These are phyloP conservation scores for Botrytis fabae DNA, from an alignment of 2,329 filamentous ascomycete genomes.

Conservation along the genomic window DNA sequence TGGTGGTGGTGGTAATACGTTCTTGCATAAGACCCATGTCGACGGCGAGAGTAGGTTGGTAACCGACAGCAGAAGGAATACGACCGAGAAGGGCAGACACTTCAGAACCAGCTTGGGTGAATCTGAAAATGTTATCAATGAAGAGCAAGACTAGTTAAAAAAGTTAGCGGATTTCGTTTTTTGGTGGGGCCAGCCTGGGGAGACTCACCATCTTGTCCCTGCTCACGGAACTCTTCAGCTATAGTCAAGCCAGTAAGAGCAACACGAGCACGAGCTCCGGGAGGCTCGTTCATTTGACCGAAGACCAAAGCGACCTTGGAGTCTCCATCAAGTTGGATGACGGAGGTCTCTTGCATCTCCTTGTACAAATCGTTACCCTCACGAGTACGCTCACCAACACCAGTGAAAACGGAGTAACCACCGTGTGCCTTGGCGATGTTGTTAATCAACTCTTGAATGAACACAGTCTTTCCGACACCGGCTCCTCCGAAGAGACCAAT, in stretches of 20 bases:
- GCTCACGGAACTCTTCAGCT: conserved; percentile 78
- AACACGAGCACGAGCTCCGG: conserved; percentile 99
- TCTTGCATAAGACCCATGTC: conserved; percentile 99
- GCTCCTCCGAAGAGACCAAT: conserved; percentile 99
- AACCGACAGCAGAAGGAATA: conserved; percentile 99
- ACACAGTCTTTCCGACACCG: conserved; percentile 99
- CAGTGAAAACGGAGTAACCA: conserved; percentile 99
- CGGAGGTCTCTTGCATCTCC: conserved; percentile 99
- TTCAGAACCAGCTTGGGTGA: conserved; percentile 99
- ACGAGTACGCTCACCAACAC: conserved; percentile 99
- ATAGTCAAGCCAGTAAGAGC: conserved; percentile 91
- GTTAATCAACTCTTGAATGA: conserved; percentile 99
- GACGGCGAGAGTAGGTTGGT: conserved; percentile 97
- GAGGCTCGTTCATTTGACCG: conserved; percentile 99
- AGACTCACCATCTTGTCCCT: conserved; percentile 80
- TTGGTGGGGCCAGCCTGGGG: neutral
- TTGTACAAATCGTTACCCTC: conserved; percentile 99
- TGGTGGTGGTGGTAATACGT: conserved; percentile 99
- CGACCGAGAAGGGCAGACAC: conserved; percentile 98
- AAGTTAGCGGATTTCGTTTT: conserved; percentile 33
- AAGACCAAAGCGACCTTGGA: conserved; percentile 99
- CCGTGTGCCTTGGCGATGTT: conserved; percentile 99
- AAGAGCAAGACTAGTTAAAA: conserved; percentile 78
- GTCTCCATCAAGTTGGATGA: conserved; percentile 98
- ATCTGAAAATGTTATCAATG: conserved; percentile 99